Base-by-base conservation (phyloP, 2,329 filamentous ascomycete genomes). In the Fusarium sambucinum region DNA sequence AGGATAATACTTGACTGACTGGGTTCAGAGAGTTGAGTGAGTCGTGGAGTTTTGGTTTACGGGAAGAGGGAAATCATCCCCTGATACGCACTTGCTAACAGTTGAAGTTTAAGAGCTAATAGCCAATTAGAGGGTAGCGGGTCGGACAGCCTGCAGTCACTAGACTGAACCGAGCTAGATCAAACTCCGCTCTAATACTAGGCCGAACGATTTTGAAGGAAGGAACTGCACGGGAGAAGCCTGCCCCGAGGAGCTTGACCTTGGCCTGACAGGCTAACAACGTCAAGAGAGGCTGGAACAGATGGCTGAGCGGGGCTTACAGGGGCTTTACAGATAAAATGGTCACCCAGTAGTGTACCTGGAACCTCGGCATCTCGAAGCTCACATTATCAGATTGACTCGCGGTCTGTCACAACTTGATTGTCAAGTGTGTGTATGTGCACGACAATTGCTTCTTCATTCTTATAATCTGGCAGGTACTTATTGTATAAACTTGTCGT, bases 41-140 rank as follows among this genome's bases (percentile, higher is more conserved):
- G 46, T 44, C 53, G 60, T 59, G 40, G 45, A 63, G 55, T 54
- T 59, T 55, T 69, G 56, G 53, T 67, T 66, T 45, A 50, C 58
- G 55, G 63, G 55, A 66, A 42, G 60, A 45, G 55, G 50, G 60
- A 66, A 60, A 58, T 38, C 54, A 45, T 64, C 27, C 40, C 56
- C 59, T 55, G 56, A 54, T 54, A 29, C 55, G 47, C 47, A 55
- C 46, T 60, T 55, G 32, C 30, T 29, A 25, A 37, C 5, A 25
- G n/a, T 38, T 17, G 17, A 51, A 30, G 30, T 47, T 41, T 38
- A 48, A 30, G n/a, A 23, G 21, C 5, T 14, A 19, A 19, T 13
- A n/a, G 6, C 54, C 46, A 53, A 57, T 51, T 33, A 19, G 27
- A 35, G n/a, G 17, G 16, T 19, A 42, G 29, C 46, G 37, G 54